Evolutionary conservation across 2,329 filamentous ascomycete species (phyloP).

Genomic region (Dactylellina sp.): DNA sequence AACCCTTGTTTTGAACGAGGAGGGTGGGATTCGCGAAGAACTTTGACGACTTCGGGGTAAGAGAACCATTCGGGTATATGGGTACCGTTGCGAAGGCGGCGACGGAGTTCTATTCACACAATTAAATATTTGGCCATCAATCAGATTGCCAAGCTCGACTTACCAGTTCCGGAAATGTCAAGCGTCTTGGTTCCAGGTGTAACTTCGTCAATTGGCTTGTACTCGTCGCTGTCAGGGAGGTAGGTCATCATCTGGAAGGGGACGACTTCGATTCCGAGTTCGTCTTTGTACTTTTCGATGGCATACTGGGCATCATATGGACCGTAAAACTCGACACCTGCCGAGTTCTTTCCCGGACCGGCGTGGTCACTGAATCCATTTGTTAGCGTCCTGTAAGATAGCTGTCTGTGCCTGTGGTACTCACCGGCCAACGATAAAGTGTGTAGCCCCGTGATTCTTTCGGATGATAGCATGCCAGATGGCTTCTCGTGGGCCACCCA

Average conservation of each 20-base stretch:
- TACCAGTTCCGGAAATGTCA: constrained; percentile 79
- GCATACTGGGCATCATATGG: constrained; percentile 97
- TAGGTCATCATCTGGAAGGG: constrained; percentile 99
- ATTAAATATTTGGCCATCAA: not conserved
- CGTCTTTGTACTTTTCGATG: constrained; percentile 94
- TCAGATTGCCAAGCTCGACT: no score
- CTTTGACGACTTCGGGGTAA: constrained; percentile 97
- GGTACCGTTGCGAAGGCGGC: constrained; percentile 87
- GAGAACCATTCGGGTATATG: constrained; percentile 99
- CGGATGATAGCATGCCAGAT: constrained; percentile 99
- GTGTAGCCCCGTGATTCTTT: constrained; percentile 98
- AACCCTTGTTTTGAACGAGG: constrained; percentile 92
- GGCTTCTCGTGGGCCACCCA: constrained; percentile 97
- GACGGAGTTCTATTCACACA: constrained; percentile 77
- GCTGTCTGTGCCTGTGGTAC: not conserved
- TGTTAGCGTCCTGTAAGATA: constrained; percentile 2
- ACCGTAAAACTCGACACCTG: constrained; percentile 96
- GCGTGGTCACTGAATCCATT: constrained; percentile 79
- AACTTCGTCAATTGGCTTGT: constrained; percentile 92
- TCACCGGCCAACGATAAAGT: constrained; percentile 90
- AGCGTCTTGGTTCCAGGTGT: constrained; percentile 83
- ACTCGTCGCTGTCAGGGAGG: constrained; percentile 96
- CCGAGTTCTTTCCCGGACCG: constrained; percentile 96
- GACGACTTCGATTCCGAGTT: constrained; percentile 98
- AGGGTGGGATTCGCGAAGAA: constrained; percentile 95